Base-by-base conservation (phyloP, 2,329 filamentous ascomycete species). In the Cytospora piceae region DNA sequence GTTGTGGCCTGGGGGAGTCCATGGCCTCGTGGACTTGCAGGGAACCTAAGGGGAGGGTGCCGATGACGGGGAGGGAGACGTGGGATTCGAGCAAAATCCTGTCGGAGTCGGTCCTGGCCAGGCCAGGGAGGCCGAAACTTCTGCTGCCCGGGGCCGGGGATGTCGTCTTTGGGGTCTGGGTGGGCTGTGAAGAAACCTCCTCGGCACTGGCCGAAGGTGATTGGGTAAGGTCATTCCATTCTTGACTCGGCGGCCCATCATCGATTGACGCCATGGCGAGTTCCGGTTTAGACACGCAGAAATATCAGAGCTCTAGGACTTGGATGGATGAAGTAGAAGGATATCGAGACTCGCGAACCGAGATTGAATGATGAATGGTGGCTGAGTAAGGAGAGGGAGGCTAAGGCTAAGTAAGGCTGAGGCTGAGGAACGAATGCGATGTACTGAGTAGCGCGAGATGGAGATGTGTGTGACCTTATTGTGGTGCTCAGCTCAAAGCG, bases 1-100 rank as follows among this genome's bases (percentile, higher is more conserved):
- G 67, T 64, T 49, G 68, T 70, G 14, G 73, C 69, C 54, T 71
- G 64, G 68, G 69, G 2, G 66, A 57, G 70, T 74, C 69, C 74
- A 75, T 55, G n/a, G 62, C 65, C 34, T 75, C 69, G 66, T 79
- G 74, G 42, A 83, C 72, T 22, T 76, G 77, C 27, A 84, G 76
- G 15, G 73, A 77, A 7, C 82, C 82, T 34, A 81, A 70, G 15
- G 81, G 80, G 63, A 77, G 71, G 1, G 73, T 72, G n/a, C 80
- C 79, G 27, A 78, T 75, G 32, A 76, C 77, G 8, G 73, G 72
- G 4, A 80, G 72, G 12, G 79, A 81, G 59, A 73, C 72, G 68
- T 76, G 73, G 6, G 79, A 81, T 56, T 53, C 58, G 34, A 71
- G 63, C 8, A 72, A 73, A 27, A 61, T 29, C 49, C 64, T 54